Base-by-base conservation (phyloP, 805 yeast genomes). In the Soucietia sequanensis region DNA sequence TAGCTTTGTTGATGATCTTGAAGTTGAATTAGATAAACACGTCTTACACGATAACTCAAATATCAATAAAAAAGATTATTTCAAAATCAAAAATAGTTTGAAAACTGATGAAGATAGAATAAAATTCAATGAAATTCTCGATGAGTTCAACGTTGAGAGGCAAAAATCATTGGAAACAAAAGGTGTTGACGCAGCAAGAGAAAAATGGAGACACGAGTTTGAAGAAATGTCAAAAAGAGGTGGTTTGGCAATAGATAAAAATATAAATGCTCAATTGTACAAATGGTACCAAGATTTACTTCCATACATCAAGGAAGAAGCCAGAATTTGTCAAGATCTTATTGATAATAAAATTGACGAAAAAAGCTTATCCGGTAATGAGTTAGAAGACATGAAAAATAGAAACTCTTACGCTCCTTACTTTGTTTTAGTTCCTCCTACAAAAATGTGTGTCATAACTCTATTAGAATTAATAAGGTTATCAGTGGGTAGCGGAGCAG, bases 201-300 rank as follows among this genome's bases (percentile, higher is more conserved):
- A 82, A 50, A 83, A 85, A 56, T 91, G 99, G 99, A 81, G 78
- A 54, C 81, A 80, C 46, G 90, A 81, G 43, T 83, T 76, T 47
- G 95, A 87, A 48, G 79, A 76, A 34, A 70, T 79, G 51, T 68
- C 69, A 38, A 68, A 72, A 31, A 70, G 82, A 44, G 87, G 87
- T 15, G 78, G 71, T 9, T 52, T 75, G 34, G 56, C 77, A 4
- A 58, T 79, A 24, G 75, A 78, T 30, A 75, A 78, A 38, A 73
- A 78, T 9, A 64, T 90, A 25, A 89, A 88, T 39, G 81, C 80
- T 1, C 80, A 80, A 45, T 62, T 93, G 25, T 93, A 88, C 77
- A 76, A 77, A 39, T 93, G 99, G 99, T 82, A 83, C 45, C 71
- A 72, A 34, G 80, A 77, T 30, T 70, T 90, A 75, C 58, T 80